Conservation (phyloP, 352 stramenopile genomes). For the Globisporangium radiosum region DNA sequence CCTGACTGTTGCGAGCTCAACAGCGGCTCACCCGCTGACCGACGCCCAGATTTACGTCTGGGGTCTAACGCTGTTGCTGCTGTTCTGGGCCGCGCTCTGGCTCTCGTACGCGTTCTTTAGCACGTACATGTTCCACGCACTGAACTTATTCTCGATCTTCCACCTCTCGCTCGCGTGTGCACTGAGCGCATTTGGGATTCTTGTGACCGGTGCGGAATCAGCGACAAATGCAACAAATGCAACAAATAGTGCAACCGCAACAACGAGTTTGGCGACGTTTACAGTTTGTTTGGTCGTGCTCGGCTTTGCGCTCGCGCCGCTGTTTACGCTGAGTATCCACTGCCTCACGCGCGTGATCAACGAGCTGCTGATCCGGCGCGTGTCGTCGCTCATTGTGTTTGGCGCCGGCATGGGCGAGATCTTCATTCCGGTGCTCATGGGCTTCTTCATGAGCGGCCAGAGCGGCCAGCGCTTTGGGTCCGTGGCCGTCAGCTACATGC, state of each 20-base stretch:
- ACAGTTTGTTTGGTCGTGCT: slow-evolving; percentile 53
- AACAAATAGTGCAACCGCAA: slow-evolving; percentile 8
- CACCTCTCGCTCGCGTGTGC: slow-evolving; percentile 57
- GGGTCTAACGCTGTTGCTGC: slow-evolving; percentile 59
- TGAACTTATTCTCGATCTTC: slow-evolving; percentile 76
- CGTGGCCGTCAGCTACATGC: slow-evolving; percentile 71
- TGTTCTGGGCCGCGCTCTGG: slow-evolving; percentile 69
- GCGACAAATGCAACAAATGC: too few species aligned
- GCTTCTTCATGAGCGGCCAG: slow-evolving; percentile 83
- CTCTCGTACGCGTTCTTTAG: slow-evolving; percentile 74
- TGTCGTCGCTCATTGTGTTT: slow-evolving; percentile 83
- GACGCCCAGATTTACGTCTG: slow-evolving; percentile 33
- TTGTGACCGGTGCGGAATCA: slow-evolving; percentile 30
- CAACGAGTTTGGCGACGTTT: slow-evolving; percentile 33
- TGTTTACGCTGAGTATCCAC: slow-evolving; percentile 81
- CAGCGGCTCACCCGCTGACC: slow-evolving; percentile 6
- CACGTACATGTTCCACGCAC: slow-evolving; percentile 68
- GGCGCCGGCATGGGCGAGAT: slow-evolving; percentile 76
- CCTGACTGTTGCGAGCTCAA: slow-evolving; percentile 19
- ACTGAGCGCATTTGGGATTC: slow-evolving; percentile 55
- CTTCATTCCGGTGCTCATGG: slow-evolving; percentile 81
- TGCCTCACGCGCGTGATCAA: slow-evolving; percentile 81
- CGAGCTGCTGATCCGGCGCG: slow-evolving; percentile 66
- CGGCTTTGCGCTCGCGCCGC: slow-evolving; percentile 54
- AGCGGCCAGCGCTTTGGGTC: slow-evolving; percentile 68